Evolutionary conservation across 2,329 filamentous ascomycete species (phyloP).

Genomic region (Penicillium sp.): DNA sequence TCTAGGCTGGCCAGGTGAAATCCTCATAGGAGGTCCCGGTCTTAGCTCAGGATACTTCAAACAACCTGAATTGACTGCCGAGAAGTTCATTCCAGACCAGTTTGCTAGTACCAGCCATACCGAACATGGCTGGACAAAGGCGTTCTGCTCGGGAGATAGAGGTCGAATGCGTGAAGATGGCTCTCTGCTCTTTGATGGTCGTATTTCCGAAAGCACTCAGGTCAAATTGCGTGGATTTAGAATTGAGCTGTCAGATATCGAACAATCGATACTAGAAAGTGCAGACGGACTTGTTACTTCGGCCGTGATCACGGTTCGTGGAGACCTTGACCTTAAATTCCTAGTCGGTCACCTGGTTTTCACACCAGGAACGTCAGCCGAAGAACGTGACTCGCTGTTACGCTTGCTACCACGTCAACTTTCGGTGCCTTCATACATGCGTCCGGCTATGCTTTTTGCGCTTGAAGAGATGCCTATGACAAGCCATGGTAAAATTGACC

Average conservation of each 20-base stretch:
- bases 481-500: slow-evolving; percentile 27
- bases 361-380: not conserved
- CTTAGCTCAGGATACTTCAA: slow-evolving; percentile 19
- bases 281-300: not conserved
- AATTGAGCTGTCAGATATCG: slow-evolving; percentile 49
- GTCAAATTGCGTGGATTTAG: slow-evolving; percentile 32
- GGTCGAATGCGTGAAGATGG: slow-evolving; percentile 25
- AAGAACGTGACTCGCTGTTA: not conserved
- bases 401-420: not conserved
- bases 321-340: not conserved
- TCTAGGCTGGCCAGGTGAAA: slow-evolving; percentile 36
- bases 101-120: slow-evolving; percentile 6
- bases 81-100: slow-evolving; percentile 16
- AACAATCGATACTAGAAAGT: slow-evolving; percentile 25
- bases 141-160: slow-evolving; percentile 20
- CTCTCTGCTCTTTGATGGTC: slow-evolving; percentile 21
- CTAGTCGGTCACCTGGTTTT: not conserved
- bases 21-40: slow-evolving; percentile 30
- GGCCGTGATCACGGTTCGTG: not conserved
- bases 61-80: slow-evolving; percentile 12
- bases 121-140: slow-evolving; percentile 18
- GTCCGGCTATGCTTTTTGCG: slow-evolving; percentile 25
- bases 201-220: slow-evolving; percentile 28
- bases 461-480: slow-evolving; percentile 26
- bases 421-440: slow-evolving; percentile 35